These are phyloP conservation scores for Daldinia grandis DNA, from an alignment of 495 filamentous ascomycete genomes.

Conservation along the genomic window DNA sequence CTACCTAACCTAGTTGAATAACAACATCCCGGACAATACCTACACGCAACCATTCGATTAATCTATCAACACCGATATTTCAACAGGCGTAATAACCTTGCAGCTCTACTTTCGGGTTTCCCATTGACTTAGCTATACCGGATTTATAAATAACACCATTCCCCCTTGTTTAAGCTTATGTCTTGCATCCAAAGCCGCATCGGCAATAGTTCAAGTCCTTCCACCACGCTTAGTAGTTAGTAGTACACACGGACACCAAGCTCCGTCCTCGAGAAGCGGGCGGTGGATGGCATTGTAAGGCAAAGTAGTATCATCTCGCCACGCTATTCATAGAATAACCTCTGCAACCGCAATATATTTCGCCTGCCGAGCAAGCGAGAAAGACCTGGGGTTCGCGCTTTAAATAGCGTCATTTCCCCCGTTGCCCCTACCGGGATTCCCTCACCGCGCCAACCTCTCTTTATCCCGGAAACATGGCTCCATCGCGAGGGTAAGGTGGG, in stretches of 20 bases:
- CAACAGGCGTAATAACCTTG: background rate
- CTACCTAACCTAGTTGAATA: no score
- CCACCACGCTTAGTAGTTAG: background rate
- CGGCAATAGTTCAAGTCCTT: conserved; percentile 23
- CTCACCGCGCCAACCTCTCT: conserved; percentile 24
- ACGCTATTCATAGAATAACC: conserved; percentile 11
- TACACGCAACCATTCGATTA: background rate
- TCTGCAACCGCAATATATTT: background rate
- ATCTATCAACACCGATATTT: background rate
- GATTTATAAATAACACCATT: conserved; percentile 4
- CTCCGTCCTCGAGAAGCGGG: conserved; percentile 16
- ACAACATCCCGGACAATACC: background rate
- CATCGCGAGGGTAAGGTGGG: conserved; percentile 6
- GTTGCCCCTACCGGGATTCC: background rate
- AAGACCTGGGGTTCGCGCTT: conserved; percentile 4
- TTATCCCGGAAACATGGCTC: conserved; percentile 29
- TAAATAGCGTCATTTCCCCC: conserved; percentile 20
- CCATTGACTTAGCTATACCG: background rate
- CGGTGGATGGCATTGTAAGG: background rate
- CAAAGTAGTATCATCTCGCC: no score
- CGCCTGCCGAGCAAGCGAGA: background rate
- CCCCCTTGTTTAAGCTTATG: background rate
- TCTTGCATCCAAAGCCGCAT: background rate
- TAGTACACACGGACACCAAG: conserved; percentile 21
- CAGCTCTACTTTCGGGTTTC: conserved; percentile 4